phyloP scores from a whole-genome alignment of 495 filamentous ascomycete genomes.

The Xylaria grammica region DNA sequence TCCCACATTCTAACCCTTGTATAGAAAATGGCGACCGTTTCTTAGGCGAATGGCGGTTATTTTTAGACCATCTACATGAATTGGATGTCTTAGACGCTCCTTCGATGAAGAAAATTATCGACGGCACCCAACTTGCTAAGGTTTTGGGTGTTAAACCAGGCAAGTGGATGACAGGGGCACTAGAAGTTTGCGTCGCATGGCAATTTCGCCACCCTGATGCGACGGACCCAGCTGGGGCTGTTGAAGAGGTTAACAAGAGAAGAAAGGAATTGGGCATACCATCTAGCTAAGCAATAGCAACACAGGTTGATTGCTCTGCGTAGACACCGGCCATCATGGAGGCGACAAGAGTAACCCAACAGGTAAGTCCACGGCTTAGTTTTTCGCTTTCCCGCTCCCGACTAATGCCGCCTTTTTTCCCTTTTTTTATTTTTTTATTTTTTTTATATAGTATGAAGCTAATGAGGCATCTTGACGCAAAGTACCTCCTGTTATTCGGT shows the following conservation, averaged over 20 bases:
- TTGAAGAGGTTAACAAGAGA: slow-evolving; percentile 66
- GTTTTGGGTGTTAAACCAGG: slow-evolving; percentile 68
- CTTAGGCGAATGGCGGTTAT: slow-evolving; percentile 56
- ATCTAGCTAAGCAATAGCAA: slow-evolving; percentile 17
- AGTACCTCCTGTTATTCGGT: too few relatives aligned
- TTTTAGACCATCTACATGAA: slow-evolving; percentile 59
- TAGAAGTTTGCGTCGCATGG: slow-evolving; percentile 78
- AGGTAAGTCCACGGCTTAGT: not conserved
- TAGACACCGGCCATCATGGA: not conserved
- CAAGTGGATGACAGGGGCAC: slow-evolving; percentile 76
- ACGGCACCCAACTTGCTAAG: slow-evolving; percentile 68
- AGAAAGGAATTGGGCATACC: slow-evolving; percentile 62
- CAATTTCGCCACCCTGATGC: slow-evolving; percentile 79
- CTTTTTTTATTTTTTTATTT: too few relatives aligned
- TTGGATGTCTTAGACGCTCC: slow-evolving; percentile 57
- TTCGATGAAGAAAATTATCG: slow-evolving; percentile 63
- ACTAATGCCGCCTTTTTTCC: too few relatives aligned
- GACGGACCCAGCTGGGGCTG: slow-evolving; percentile 62
- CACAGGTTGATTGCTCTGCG: slow-evolving; percentile 22
- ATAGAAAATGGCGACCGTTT: slow-evolving; percentile 38
- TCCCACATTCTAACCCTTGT: slow-evolving; percentile 26
- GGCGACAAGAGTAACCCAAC: not conserved
- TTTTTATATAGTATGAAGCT: too few relatives aligned
- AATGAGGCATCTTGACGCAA: too few relatives aligned
- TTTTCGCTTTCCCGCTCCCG: not conserved